phyloP scores from a whole-genome alignment of 2,329 filamentous ascomycete species.

The Albifimbria verrucaria region DNA sequence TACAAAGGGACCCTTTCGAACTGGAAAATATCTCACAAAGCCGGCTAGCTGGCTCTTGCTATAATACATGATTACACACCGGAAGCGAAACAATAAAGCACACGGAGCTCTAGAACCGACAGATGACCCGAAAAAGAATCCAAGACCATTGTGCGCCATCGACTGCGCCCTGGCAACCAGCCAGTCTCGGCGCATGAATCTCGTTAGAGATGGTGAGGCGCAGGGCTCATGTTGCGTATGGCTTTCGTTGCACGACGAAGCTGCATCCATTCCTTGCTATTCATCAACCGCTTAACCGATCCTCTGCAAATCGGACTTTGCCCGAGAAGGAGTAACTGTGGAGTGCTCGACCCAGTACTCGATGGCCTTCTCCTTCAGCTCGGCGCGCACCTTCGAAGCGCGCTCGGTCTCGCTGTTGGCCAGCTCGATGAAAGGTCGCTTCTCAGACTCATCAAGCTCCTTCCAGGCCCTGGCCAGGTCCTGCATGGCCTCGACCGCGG shows the following conservation, averaged over 20 bases:
- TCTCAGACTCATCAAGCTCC: slow-evolving; percentile 35
- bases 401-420: slow-evolving; percentile 17
- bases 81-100: background rate
- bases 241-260: no score
- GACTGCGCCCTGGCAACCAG: no score
- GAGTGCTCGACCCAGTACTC: slow-evolving; percentile 13
- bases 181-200: no score
- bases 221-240: no score
- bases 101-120: background rate
- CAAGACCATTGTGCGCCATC: no score
- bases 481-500: slow-evolving; percentile 15
- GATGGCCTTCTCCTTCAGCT: slow-evolving; percentile 20
- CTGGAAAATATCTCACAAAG: background rate
- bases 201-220: no score
- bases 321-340: background rate
- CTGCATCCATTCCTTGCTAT: no score
- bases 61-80: background rate
- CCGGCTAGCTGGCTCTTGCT: background rate
- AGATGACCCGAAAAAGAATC: background rate
- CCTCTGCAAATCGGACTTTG: no score
- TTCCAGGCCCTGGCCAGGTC: slow-evolving; percentile 39
- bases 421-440: slow-evolving; percentile 35
- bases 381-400: slow-evolving; percentile 23
- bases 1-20: background rate
- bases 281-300: no score